Evolutionary conservation across 2,329 filamentous ascomycete species (phyloP).

Genomic region (Setomelanomma holmii): DNA sequence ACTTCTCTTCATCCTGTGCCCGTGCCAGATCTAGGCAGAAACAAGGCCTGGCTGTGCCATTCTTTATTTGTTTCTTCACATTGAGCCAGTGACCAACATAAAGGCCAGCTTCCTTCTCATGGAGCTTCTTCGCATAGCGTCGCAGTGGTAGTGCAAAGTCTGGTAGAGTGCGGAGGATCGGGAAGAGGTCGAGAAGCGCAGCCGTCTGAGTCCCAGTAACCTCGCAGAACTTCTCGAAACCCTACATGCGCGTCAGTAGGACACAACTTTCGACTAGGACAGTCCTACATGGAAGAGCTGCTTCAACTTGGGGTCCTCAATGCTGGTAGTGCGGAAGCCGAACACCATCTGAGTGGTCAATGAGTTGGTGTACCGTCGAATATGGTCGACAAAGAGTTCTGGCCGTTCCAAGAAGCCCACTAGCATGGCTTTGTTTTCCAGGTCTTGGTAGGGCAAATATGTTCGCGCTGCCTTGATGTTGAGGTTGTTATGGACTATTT

Average conservation of each 20-base stretch:
- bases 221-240: conserved; percentile 52
- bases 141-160: conserved; percentile 41
- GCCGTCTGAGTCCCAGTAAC: conserved; percentile 53
- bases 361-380: conserved; percentile 58
- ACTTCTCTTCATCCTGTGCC: conserved; percentile 24
- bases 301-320: conserved; percentile 22
- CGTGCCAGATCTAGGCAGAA: conserved; percentile 31
- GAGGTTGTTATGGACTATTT: conserved; percentile 25
- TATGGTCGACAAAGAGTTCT: conserved; percentile 52
- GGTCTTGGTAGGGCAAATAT: conserved; percentile 60
- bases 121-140: conserved; percentile 51
- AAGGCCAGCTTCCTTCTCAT: conserved; percentile 51
- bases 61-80: conserved; percentile 24
- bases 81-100: conserved; percentile 32
- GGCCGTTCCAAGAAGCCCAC: conserved; percentile 56
- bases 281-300: conserved; percentile 19
- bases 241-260: conserved; percentile 30
- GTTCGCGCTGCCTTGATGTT: conserved; percentile 26
- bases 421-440: conserved; percentile 64
- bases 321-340: conserved; percentile 45
- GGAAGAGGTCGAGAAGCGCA: conserved; percentile 57
- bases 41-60: conserved; percentile 24
- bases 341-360: conserved; percentile 60
- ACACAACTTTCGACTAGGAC: too few relatives aligned
- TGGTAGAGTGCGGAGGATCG: conserved; percentile 52